These are phyloP conservation scores for Sporisorium reilianum DNA, from an alignment of 1,284 basidiomycete species.

Conservation along the genomic window DNA sequence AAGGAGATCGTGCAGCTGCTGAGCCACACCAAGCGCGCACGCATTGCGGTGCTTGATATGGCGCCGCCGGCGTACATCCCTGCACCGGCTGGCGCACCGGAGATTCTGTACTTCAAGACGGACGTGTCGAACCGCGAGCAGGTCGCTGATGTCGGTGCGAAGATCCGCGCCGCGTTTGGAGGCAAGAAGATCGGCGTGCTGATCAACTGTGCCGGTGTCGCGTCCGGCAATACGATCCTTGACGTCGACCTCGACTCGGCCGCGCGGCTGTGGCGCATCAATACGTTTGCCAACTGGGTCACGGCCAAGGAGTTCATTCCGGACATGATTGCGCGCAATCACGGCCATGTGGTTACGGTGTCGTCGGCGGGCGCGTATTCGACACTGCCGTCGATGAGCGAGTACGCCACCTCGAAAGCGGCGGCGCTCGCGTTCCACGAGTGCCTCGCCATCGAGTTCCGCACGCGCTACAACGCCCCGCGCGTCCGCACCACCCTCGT, in stretches of 20 bases:
- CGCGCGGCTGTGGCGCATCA: conserved; percentile 60
- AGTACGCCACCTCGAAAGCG: conserved; percentile 64
- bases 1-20: conserved; percentile 64
- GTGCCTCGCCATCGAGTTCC: conserved; percentile 62
- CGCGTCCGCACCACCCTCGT: conserved; percentile 64
- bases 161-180: conserved; percentile 49
- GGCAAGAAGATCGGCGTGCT: conserved; percentile 59
- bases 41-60: conserved; percentile 67
- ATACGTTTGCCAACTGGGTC: conserved; percentile 63
- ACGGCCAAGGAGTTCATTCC: conserved; percentile 66
- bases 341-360: conserved; percentile 66
- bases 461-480: conserved; percentile 59
- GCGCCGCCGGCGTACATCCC: conserved; percentile 59
- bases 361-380: conserved; percentile 62
- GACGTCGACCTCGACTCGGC: conserved; percentile 51
- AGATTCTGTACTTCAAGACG: conserved; percentile 66
- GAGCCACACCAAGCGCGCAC: conserved; percentile 54
- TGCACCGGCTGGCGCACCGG: conserved; percentile 61
- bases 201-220: conserved; percentile 67
- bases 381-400: conserved; percentile 61
- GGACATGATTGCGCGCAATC: conserved; percentile 62
- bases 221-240: conserved; percentile 59
- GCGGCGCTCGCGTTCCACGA: conserved; percentile 67
- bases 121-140: conserved; percentile 62
- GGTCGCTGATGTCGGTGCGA: conserved; percentile 53